phyloP scores from a whole-genome alignment of 495 filamentous ascomycete species.

The Evansstolkia leycettana region DNA sequence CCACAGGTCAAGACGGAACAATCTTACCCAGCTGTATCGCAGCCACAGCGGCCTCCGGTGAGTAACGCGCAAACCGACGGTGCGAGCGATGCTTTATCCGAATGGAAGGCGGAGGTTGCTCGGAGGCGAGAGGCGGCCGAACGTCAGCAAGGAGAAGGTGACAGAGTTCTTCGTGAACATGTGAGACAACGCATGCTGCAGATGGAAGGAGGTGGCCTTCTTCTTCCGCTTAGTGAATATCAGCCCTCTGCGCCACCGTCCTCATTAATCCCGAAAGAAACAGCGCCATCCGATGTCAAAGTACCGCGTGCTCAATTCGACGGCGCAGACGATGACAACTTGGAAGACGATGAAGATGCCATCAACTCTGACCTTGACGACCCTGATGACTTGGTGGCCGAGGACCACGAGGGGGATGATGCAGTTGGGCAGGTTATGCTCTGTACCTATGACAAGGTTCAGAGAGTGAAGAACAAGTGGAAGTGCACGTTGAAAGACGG shows the following conservation, averaged over 20 bases:
- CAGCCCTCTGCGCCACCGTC: conserved; percentile 12
- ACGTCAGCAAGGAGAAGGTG: conserved; percentile 49
- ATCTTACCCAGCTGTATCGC: conserved; percentile 29
- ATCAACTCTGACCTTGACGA: conserved; percentile 99
- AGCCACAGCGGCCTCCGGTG: conserved; percentile 22
- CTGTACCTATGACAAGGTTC: conserved; percentile 98
- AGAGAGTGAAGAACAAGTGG: conserved; percentile 99
- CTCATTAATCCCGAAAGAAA: background rate
- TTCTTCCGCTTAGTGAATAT: conserved; percentile 48
- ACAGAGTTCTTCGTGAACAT: conserved; percentile 27
- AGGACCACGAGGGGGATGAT: conserved; percentile 70
- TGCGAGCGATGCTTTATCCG: conserved; percentile 37
- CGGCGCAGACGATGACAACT: conserved; percentile 47
- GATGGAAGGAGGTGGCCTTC: conserved; percentile 72
- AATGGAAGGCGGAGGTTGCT: conserved; percentile 48
- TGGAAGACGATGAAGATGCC: conserved; percentile 76
- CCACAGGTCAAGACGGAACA: conserved; percentile 38
- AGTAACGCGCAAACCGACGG: conserved; percentile 62
- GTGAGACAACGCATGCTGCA: conserved; percentile 44
- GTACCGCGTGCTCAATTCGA: conserved; percentile 45
- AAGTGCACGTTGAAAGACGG: conserved; percentile 98
- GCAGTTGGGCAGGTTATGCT: conserved; percentile 81
- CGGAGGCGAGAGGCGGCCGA: conserved; percentile 45
- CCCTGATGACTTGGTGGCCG: conserved; percentile 68
- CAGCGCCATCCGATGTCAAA: conserved; percentile 2